Base-by-base conservation (phyloP, 2,329 filamentous ascomycete species). In the Diplodia intermedia region DNA sequence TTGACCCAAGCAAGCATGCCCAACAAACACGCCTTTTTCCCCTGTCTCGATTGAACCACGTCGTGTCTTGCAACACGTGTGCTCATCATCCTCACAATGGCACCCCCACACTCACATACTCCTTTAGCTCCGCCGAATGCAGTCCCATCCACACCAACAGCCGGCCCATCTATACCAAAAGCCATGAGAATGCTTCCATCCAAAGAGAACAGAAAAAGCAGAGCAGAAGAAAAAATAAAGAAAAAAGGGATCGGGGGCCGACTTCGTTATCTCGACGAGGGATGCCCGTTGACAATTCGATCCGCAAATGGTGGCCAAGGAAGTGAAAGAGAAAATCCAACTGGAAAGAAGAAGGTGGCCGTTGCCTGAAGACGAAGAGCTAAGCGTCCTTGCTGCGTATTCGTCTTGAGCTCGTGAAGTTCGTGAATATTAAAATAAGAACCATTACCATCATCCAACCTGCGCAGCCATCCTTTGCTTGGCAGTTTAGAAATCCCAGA, bases 401-500 rank as follows among this genome's bases (percentile, higher is more conserved):
- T 61, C 56, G 56, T 49, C 56, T 11, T 57, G 29, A 65, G 61
- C 43, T 52, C 61, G 49, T 43, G 62, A 65, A 53, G 29, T 40
- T 36, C 33, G 47, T 54, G 23, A 53, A 18, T 20, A 65, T 20
- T n/a, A 53, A 36, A 52, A 52, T 31, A 23, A 56, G 31, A 38
- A 33, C 33, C 31, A 9, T 36, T 31, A 61, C 36, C 23, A 31
- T 12, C 20, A 43, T 18, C 9, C 53, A 20, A 12, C n/a, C 31
- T 8, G 40, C 29, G 29, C 26, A 33, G 40, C 6, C n/a, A 36
- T 5, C 18, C n/a, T 20, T 38, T 33, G 26, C 8, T 8, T 33
- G 53, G 29, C 9, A 36, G 9, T 26, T 36, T 60, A 77, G 57
- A 76, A 78, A 60, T 78, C 75, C 76, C 76, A 78, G 69, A 77